Evolutionary conservation across 1,284 basidiomycete genomes (phyloP).

Genomic region (Melampsora americana): DNA sequence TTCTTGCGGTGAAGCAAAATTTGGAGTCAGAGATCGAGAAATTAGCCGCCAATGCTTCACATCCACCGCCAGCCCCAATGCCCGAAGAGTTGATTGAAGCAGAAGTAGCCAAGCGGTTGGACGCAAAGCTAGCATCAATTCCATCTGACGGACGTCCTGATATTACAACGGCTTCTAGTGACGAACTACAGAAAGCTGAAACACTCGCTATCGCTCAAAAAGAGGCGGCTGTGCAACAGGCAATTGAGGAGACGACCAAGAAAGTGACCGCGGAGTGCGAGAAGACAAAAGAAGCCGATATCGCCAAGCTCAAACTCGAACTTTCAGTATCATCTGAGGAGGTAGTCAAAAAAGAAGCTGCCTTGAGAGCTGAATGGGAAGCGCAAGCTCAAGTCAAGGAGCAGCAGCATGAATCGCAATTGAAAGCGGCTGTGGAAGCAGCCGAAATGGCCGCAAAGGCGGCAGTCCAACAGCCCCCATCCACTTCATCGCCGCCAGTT

Average conservation of each 20-base stretch:
- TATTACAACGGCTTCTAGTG: background rate
- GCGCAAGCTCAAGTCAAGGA: slow-evolving; percentile 8
- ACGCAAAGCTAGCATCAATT: slow-evolving; percentile 22
- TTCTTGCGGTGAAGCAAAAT: slow-evolving; percentile 6
- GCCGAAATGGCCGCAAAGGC: background rate
- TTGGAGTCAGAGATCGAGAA: slow-evolving; percentile 14
- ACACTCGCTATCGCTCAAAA: slow-evolving; percentile 20
- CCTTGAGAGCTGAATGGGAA: slow-evolving; percentile 25
- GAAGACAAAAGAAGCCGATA: slow-evolving; percentile 16
- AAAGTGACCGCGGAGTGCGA: slow-evolving; percentile 19
- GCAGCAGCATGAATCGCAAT: slow-evolving; percentile 11
- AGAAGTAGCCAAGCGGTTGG: slow-evolving; percentile 32
- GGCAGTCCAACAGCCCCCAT: slow-evolving; percentile 10
- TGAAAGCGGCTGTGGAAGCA: slow-evolving; percentile 6
- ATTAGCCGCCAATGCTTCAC: slow-evolving; percentile 11
- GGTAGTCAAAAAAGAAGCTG: slow-evolving; percentile 16
- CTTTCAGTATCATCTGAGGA: slow-evolving; percentile 7
- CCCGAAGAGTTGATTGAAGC: slow-evolving; percentile 19
- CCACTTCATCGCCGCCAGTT: background rate
- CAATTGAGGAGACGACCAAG: slow-evolving; percentile 25
- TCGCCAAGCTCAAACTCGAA: slow-evolving; percentile 32
- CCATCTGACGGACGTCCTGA: background rate
- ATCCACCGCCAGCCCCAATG: background rate
- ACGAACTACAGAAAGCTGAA: slow-evolving; percentile 15
- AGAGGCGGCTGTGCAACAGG: slow-evolving; percentile 19